Evolutionary conservation across 2,329 filamentous ascomycete genomes (phyloP), one percentile per base, ranked within the genome.

Genomic region (Botrytis tulipae): DNA sequence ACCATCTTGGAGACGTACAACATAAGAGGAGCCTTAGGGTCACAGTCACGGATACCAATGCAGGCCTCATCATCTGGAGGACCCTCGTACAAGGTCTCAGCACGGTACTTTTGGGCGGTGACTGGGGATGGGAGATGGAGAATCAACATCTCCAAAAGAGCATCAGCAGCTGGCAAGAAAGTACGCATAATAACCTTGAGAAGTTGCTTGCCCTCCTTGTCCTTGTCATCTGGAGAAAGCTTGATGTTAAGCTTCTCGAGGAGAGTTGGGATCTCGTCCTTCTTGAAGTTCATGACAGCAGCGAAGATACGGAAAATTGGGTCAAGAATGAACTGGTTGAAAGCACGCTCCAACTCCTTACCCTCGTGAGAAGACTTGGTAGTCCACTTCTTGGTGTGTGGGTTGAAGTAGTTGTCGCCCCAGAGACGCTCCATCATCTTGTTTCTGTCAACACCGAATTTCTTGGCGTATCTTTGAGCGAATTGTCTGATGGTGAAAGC

Each of bases 1-100:
- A 99, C 96, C 96, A 99, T 99, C 94, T 99, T 99, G 86, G 96
- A 99, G 85, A 99, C 95, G 93, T 99, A 99, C 80, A 98, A 90
- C 96, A 99, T 99, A 86, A 99, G 96, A 82, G 95, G 93, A 85
- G 90, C 96, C 89, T 97, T 97, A 86, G 95, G 89, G 85, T 99
- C 94, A 85, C 96, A 98, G 90, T 98, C 94, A 82, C 95, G 95
- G 90, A 99, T 98, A 90, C 91, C 94, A 84, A 97, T 93, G 87
- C 93, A 95, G 81, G 91, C 91, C 85, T 94, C 92, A 82, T 99
- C 96, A 84, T 99, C 96, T 75, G 87, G 82, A 81, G 96, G 96
- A 90, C 96, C 96, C 90, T 99, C 96, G 88, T 99, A 99, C 79
- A 99, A 90, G 84, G 95, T 97, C 91, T 98, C 96, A 82, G 90